These are phyloP conservation scores for Cyclotella baltica DNA, from an alignment of 108 stramenopile species.

Conservation along the genomic window DNA sequence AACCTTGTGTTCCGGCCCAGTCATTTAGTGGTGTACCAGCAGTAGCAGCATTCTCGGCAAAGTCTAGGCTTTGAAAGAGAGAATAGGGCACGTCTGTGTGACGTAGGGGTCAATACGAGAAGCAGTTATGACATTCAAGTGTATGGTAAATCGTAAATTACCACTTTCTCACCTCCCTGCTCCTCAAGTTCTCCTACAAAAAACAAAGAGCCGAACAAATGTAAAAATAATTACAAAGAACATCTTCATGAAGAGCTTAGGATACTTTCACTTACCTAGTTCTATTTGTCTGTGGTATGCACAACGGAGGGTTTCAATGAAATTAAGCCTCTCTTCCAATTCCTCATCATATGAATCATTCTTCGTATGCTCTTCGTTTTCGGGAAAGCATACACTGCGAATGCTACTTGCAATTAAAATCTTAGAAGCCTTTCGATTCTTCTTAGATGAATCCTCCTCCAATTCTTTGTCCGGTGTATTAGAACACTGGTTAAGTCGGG, in stretches of 20 bases:
- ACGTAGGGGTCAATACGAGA: too few species aligned
- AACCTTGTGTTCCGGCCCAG: conserved; percentile 46
- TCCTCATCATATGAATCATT: neutral
- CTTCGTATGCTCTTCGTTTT: neutral
- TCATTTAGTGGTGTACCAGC: conserved; percentile 50
- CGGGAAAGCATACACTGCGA: neutral
- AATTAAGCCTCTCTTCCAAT: conserved; percentile 7
- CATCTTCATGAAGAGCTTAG: neutral
- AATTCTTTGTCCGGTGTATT: neutral
- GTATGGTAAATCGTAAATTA: neutral
- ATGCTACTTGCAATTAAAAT: neutral
- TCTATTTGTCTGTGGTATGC: conserved; percentile 61
- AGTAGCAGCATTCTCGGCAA: conserved; percentile 52
- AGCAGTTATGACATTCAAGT: neutral
- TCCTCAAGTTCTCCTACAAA: neutral
- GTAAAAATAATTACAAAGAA: neutral
- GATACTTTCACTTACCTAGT: conserved; percentile 52
- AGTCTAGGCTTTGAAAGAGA: conserved; percentile 58
- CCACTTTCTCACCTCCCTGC: neutral
- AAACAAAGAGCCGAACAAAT: neutral
- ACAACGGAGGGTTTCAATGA: conserved; percentile 46
- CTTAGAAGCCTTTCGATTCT: neutral
- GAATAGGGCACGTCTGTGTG: conserved; percentile 51
- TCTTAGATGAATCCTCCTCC: neutral
- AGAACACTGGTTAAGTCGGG: neutral